Conservation (phyloP, 2,329 filamentous ascomycete genomes). For the Verticillium longisporum region DNA sequence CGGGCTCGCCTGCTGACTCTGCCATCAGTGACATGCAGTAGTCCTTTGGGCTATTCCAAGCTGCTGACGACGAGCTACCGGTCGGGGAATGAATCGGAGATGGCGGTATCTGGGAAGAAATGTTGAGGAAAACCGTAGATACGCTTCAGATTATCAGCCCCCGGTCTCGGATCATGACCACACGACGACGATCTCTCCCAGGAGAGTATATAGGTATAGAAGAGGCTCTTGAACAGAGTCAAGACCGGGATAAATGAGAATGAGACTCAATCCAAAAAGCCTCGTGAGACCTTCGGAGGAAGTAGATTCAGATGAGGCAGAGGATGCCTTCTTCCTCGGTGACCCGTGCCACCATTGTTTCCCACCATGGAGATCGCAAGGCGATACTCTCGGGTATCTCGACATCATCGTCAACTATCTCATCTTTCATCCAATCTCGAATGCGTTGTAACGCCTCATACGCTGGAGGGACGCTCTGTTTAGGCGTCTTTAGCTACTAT, state of each 20-base stretch:
- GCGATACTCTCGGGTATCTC: constrained; percentile 16
- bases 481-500: constrained; percentile 6
- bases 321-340: constrained; percentile 25
- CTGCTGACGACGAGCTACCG: background rate
- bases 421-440: constrained; percentile 25
- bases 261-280: no score
- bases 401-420: constrained; percentile 7
- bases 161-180: no score
- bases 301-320: constrained; percentile 25
- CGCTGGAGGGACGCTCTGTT: constrained; percentile 32
- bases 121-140: no score
- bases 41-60: background rate
- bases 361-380: constrained; percentile 30
- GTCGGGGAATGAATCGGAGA: background rate
- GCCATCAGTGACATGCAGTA: constrained; percentile 13
- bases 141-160: no score
- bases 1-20: constrained; percentile 24
- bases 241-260: no score
- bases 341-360: constrained; percentile 26
- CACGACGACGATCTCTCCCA: no score
- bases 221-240: no score
- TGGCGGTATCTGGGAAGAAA: no score
- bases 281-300: no score
- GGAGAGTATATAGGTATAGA: no score
- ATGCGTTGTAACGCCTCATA: constrained; percentile 24